These are phyloP conservation scores for Candida sphagnicola DNA, from an alignment of 805 yeast genomes.

Conservation along the genomic window DNA sequence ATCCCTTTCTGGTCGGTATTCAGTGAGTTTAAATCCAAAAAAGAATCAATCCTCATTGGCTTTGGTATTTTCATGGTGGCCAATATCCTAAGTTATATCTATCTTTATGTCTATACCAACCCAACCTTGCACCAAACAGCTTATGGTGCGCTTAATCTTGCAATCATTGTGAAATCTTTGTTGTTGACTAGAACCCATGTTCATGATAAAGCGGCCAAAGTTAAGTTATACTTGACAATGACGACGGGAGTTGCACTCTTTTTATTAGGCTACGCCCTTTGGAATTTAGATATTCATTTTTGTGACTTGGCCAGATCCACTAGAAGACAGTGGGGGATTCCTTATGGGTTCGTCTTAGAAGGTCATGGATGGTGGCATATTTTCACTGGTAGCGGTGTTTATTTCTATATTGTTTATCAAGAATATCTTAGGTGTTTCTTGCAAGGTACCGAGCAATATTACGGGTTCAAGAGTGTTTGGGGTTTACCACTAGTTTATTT, in stretches of 20 bases:
- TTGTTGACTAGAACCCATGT: constrained; percentile 51
- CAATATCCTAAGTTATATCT: constrained; percentile 60
- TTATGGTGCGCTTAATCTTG: constrained; percentile 74
- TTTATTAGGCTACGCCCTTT: constrained; percentile 69
- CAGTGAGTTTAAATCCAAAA: constrained; percentile 47
- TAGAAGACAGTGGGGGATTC: constrained; percentile 71
- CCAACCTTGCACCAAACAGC: constrained; percentile 89
- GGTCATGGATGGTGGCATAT: constrained; percentile 99
- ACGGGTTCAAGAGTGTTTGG: constrained; percentile 53
- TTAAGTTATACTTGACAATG: constrained; percentile 54
- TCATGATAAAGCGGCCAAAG: constrained; percentile 41
- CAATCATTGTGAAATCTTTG: constrained; percentile 61
- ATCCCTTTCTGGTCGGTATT: constrained; percentile 87
- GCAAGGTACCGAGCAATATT: constrained; percentile 52
- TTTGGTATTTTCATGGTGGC: constrained; percentile 50
- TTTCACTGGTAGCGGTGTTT: constrained; percentile 82
- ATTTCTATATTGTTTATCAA: constrained; percentile 74
- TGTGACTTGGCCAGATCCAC: constrained; percentile 56
- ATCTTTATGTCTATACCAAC: constrained; percentile 60
- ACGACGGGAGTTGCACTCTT: constrained; percentile 59
- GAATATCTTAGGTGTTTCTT: constrained; percentile 72
- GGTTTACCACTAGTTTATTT: constrained; percentile 51
- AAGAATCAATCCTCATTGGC: constrained; percentile 43
- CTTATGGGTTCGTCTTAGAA: constrained; percentile 81
- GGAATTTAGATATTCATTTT: constrained; percentile 86